Conservation (phyloP, 1,139 yeast genomes). For the Candida frijolesensis region DNA sequence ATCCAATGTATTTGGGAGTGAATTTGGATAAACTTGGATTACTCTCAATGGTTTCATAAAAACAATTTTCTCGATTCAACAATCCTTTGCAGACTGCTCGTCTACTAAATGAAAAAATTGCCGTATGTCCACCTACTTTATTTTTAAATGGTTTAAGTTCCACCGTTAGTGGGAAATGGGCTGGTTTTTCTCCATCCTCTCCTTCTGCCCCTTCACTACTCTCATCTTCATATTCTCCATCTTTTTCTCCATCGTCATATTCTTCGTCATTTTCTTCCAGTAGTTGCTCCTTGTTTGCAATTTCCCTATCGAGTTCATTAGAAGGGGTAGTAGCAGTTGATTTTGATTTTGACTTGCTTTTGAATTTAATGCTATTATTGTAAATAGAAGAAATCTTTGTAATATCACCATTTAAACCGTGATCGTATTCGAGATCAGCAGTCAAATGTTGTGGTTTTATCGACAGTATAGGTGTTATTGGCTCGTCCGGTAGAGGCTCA, state of each 20-base stretch:
- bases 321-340: not conserved
- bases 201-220: slow-evolving; percentile 1
- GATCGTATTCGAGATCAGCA: slow-evolving; percentile 43
- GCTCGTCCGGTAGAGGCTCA: slow-evolving; percentile 7
- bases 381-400: slow-evolving; percentile 23
- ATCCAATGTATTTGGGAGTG: slow-evolving; percentile 95
- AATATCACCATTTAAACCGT: slow-evolving; percentile 31
- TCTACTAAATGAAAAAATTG: slow-evolving; percentile 87
- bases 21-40: slow-evolving; percentile 71
- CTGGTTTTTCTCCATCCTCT: slow-evolving; percentile 1
- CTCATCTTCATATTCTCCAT: not conserved
- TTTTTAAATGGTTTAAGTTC: slow-evolving; percentile 69
- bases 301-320: not conserved
- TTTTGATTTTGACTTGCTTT: not conserved
- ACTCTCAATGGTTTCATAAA: slow-evolving; percentile 89
- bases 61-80: slow-evolving; percentile 83
- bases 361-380: slow-evolving; percentile 5
- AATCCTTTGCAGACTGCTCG: slow-evolving; percentile 95
- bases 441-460: slow-evolving; percentile 32
- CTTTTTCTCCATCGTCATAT: not conserved
- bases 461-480: slow-evolving; percentile 11
- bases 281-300: not conserved
- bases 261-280: too few species aligned
- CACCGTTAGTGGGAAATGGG: slow-evolving; percentile 65
- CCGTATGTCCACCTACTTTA: slow-evolving; percentile 98